These are phyloP conservation scores for Solanum appendiculatum DNA, from an alignment of 257 asterid species.

Conservation along the genomic window DNA sequence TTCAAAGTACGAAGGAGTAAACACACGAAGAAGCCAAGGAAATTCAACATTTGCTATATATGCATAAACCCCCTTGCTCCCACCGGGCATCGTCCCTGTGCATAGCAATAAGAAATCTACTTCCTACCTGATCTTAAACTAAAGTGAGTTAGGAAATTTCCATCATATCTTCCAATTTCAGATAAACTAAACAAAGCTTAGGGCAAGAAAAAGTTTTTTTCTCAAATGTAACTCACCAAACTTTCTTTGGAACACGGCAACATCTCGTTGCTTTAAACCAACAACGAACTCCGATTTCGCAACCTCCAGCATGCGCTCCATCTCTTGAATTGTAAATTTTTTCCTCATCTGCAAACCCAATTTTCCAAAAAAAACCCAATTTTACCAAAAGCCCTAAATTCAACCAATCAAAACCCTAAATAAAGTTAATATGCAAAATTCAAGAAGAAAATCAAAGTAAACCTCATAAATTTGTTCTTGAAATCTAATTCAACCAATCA, in stretches of 20 bases:
- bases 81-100: background rate
- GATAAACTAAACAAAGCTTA: background rate
- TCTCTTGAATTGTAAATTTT: constrained; percentile 31
- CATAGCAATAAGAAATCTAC: background rate
- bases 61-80: background rate
- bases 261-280: constrained; percentile 56
- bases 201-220: too few species aligned
- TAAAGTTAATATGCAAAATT: background rate
- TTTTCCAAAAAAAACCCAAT: constrained; percentile 5
- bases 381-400: background rate
- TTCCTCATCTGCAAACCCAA: constrained; percentile 19
- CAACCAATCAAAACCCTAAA: constrained; percentile 1
- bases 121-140: background rate
- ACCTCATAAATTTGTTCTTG: constrained; percentile 48
- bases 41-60: background rate
- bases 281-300: constrained; percentile 32
- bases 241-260: constrained; percentile 38
- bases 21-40: background rate
- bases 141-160: background rate
- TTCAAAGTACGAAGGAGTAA: background rate
- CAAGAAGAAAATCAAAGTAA: background rate
- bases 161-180: background rate
- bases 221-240: constrained; percentile 36
- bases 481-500: constrained; percentile 1
- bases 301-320: constrained; percentile 37